A percentile compares a stretch with the other conserved stretches of the same genome.
These are phyloP conservation scores for Russula abietina DNA, from an alignment of 768 basidiomycete genomes.

Conservation along the genomic window DNA sequence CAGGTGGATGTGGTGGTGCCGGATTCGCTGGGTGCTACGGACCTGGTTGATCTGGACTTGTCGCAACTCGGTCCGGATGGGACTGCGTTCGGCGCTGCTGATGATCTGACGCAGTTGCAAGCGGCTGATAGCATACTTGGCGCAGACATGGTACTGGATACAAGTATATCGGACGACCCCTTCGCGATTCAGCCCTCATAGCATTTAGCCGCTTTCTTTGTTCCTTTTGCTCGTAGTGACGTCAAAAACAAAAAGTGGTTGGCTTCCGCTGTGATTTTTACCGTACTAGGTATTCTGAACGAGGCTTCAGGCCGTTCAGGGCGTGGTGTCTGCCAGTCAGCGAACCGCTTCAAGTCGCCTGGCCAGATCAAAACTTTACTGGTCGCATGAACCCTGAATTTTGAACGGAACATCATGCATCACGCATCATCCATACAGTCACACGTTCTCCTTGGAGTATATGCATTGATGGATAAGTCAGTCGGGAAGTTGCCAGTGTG, in stretches of 20 bases:
- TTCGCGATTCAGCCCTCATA: conserved; percentile 36
- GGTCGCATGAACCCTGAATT: neutral
- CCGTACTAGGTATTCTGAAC: too few species aligned
- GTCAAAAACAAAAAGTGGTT: neutral
- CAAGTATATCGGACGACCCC: conserved; percentile 45
- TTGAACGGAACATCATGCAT: too few species aligned
- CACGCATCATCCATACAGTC: neutral
- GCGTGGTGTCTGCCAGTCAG: neutral
- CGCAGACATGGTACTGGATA: conserved; percentile 50
- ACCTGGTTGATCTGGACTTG: conserved; percentile 54
- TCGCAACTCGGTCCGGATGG: conserved; percentile 61
- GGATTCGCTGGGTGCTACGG: conserved; percentile 28
- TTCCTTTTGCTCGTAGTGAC: neutral
- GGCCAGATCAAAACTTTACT: too few species aligned
- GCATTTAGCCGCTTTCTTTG: neutral
- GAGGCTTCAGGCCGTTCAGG: neutral
- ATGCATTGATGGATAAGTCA: neutral
- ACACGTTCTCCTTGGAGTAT: neutral
- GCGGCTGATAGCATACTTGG: conserved; percentile 49
- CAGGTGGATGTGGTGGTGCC: conserved; percentile 30
- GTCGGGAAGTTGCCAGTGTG: too few species aligned
- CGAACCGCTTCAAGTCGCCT: neutral
- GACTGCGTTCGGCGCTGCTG: conserved; percentile 45
- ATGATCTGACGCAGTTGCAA: conserved; percentile 55
- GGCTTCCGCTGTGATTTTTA: neutral